Conservation (phyloP, 768 basidiomycete genomes). For the Panaeolus papilionaceus region DNA sequence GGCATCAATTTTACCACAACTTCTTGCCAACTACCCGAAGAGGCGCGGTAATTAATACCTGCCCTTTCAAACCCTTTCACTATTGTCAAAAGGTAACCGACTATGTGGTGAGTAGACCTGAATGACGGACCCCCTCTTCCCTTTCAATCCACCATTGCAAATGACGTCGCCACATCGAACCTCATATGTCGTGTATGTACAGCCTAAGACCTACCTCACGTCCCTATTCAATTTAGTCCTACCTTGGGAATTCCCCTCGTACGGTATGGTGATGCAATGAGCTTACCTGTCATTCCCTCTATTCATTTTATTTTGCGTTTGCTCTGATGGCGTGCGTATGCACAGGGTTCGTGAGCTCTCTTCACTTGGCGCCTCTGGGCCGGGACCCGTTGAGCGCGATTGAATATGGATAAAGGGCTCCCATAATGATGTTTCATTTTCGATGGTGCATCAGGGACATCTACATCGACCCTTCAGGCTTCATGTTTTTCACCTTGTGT, state of each 20-base stretch:
- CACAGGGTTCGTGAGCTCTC: neutral
- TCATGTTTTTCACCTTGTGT: neutral
- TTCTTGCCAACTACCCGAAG: slow-evolving; percentile 10
- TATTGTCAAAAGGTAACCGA: neutral
- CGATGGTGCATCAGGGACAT: neutral
- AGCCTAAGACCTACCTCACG: neutral
- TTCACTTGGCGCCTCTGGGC: slow-evolving; percentile 3
- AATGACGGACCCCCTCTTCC: neutral
- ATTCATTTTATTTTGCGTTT: neutral
- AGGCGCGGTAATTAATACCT: slow-evolving; percentile 4
- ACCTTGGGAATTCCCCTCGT: neutral
- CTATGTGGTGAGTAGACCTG: slow-evolving; percentile 3
- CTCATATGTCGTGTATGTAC: neutral
- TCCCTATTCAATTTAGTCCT: neutral
- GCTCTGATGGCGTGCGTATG: neutral
- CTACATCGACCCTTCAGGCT: neutral
- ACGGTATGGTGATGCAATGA: slow-evolving; percentile 8
- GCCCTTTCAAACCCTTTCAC: neutral
- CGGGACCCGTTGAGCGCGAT: neutral
- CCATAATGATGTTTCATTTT: neutral
- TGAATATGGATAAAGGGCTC: neutral
- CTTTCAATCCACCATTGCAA: neutral
- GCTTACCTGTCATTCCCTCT: neutral
- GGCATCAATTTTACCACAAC: slow-evolving; percentile 2
- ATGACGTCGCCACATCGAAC: neutral